phyloP scores from a whole-genome alignment of 768 basidiomycete genomes.

The Mycena vitilis region DNA sequence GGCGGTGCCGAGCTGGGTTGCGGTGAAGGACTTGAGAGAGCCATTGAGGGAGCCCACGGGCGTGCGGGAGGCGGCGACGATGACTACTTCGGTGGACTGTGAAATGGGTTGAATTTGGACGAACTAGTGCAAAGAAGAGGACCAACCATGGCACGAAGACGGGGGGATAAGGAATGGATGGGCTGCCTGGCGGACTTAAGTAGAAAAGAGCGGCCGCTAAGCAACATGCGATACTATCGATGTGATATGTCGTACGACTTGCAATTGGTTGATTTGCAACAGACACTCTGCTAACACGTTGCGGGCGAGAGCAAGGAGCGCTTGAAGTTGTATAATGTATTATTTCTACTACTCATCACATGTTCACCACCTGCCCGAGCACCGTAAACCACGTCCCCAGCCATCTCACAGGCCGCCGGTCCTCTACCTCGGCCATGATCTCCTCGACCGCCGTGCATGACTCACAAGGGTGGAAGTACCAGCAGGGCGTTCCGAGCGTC shows the following conservation, averaged over 20 bases:
- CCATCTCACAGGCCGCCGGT: conserved; percentile 58
- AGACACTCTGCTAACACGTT: neutral
- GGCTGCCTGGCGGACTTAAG: conserved; percentile 21
- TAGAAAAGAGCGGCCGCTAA: conserved; percentile 23
- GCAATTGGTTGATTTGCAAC: neutral
- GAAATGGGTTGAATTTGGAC: neutral
- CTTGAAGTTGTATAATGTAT: no score
- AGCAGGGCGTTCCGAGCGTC: conserved; percentile 75
- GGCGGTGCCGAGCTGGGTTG: conserved; percentile 88
- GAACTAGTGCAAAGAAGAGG: neutral
- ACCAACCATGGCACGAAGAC: conserved; percentile 55
- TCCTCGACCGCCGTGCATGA: conserved; percentile 75
- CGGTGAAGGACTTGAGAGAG: conserved; percentile 86
- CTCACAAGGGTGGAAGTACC: conserved; percentile 93
- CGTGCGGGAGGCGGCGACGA: conserved; percentile 93
- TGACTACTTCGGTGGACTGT: conserved; percentile 84
- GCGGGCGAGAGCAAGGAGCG: neutral
- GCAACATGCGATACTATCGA: conserved; percentile 30
- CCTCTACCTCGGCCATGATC: conserved; percentile 64
- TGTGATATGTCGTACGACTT: conserved; percentile 29
- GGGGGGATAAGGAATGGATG: conserved; percentile 20
- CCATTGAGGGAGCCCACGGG: conserved; percentile 96
- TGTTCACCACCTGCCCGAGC: conserved; percentile 71
- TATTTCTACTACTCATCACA: conserved; percentile 42
- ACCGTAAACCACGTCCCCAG: conserved; percentile 85